These are phyloP conservation scores for Pythium aphanidermatum DNA, from an alignment of 352 stramenopile genomes.

Conservation along the genomic window DNA sequence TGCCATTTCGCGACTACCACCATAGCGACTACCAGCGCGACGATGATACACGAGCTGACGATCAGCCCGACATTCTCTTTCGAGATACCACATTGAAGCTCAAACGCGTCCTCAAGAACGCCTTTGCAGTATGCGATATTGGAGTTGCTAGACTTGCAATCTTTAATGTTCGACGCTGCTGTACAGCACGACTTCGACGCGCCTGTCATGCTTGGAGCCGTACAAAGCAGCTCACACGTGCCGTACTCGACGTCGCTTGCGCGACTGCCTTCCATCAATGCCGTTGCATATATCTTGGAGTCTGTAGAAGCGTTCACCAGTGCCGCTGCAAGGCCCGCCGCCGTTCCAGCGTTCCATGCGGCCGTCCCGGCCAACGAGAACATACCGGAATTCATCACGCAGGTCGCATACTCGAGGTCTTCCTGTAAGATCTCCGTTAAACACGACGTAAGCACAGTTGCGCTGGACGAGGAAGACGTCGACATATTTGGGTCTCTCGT, in stretches of 20 bases:
- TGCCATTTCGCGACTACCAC: slow-evolving; percentile 14
- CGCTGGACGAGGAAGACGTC: too few species aligned
- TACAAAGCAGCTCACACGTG: slow-evolving; percentile 15
- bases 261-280: not conserved
- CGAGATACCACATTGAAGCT: slow-evolving; percentile 1
- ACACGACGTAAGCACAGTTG: slow-evolving; percentile 25
- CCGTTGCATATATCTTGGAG: not conserved
- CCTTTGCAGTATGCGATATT: slow-evolving; percentile 26
- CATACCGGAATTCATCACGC: slow-evolving; percentile 57
- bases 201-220: slow-evolving; percentile 1
- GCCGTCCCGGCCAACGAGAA: slow-evolving; percentile 16
- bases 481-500: too few species aligned
- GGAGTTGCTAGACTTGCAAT: slow-evolving; percentile 23
- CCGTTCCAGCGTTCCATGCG: too few species aligned
- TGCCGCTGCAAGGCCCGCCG: slow-evolving; percentile 1
- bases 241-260: not conserved
- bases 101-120: slow-evolving; percentile 24
- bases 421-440: slow-evolving; percentile 32
- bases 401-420: slow-evolving; percentile 48
- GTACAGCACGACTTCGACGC: slow-evolving; percentile 11
- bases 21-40: not conserved
- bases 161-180: slow-evolving; percentile 9
- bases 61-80: slow-evolving; percentile 7
- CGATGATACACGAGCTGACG: slow-evolving; percentile 1
- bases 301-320: slow-evolving; percentile 2